Evolutionary conservation across 352 stramenopile species (phyloP).

Genomic region (Phytophthora cryptogea): DNA sequence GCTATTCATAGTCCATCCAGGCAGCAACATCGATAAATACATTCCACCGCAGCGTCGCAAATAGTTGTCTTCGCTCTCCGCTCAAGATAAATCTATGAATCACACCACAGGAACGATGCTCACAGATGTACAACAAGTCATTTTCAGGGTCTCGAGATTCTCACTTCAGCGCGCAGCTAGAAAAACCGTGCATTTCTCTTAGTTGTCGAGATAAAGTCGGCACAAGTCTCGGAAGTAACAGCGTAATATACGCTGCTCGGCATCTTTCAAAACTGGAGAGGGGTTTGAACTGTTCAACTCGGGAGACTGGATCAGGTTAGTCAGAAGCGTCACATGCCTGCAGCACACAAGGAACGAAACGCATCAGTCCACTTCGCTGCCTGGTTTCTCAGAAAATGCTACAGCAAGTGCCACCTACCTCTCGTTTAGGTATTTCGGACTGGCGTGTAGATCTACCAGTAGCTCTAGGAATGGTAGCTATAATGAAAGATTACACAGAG

Average conservation of each 20-base stretch:
- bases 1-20: constrained; percentile 31
- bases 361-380: not conserved
- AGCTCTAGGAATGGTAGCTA: constrained; percentile 82
- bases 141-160: not conserved
- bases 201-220: constrained; percentile 53
- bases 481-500: constrained; percentile 9
- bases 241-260: constrained; percentile 79
- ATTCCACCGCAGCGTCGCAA: not conserved
- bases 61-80: constrained; percentile 1
- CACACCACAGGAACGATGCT: not conserved
- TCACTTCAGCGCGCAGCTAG: not conserved
- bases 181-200: constrained; percentile 23
- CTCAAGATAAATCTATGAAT: constrained; percentile 2
- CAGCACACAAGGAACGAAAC: constrained; percentile 9
- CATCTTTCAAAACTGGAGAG: constrained; percentile 58
- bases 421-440: constrained; percentile 67
- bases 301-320: constrained; percentile 81
- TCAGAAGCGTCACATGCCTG: constrained; percentile 77
- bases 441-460: constrained; percentile 79
- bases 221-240: constrained; percentile 85
- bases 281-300: constrained; percentile 85
- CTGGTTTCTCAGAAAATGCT: not conserved
- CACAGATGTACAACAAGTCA: not conserved
- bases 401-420: constrained; percentile 36
- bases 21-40: constrained; percentile 5